Base-by-base conservation (phyloP, 139 green algal species). In the Astrephomene gubernaculifera region DNA sequence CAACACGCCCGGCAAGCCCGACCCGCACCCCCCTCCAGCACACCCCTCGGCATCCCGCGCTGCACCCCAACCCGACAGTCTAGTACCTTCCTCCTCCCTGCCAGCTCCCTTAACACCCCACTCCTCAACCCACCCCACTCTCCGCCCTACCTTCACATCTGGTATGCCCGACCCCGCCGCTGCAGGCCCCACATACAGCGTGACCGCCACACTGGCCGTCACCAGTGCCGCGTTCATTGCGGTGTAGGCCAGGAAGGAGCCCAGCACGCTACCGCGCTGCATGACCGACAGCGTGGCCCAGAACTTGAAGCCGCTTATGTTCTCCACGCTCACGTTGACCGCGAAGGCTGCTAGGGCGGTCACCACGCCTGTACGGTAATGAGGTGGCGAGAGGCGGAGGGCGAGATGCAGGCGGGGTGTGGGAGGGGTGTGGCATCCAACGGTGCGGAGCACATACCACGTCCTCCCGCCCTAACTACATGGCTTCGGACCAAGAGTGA, bases 261-360 rank as follows among this genome's bases (percentile, higher is more conserved):
- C 75, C 19, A 90, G 29, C 54, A 83, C 21, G 61, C 89, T 88
- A 35, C 89, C 90, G 2, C 89, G 49, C 45, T 89, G 81, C 84
- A 96, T 92, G 4, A 94, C 44, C 24, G 73, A 86, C 31, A 96
- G 90, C 21, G 91, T 93, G 21, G 86, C 79, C 88, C 91, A 92
- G 85, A 97, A 97, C 89, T 98, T 98, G 71, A 93, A 88, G 35
- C 90, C 94, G 1, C 86, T 82, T 57, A 96, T 90, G 88, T 96
- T 98, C 83, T 97, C 95, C 2, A 97, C 95, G 7, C 78, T 82
- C 17, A 96, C n/a, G 79, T 97, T 97, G 52, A 97, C 94, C 6
- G 88, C 82, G 41, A 97, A 93, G n/a, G 93, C 89, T 10, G 90
- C 89, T 25, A 79, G 44, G 4, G 91, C 93, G 17, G 90, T 95